phyloP scores from a whole-genome alignment of 2,329 filamentous ascomycete genomes.

The Lachnellula cervina region DNA sequence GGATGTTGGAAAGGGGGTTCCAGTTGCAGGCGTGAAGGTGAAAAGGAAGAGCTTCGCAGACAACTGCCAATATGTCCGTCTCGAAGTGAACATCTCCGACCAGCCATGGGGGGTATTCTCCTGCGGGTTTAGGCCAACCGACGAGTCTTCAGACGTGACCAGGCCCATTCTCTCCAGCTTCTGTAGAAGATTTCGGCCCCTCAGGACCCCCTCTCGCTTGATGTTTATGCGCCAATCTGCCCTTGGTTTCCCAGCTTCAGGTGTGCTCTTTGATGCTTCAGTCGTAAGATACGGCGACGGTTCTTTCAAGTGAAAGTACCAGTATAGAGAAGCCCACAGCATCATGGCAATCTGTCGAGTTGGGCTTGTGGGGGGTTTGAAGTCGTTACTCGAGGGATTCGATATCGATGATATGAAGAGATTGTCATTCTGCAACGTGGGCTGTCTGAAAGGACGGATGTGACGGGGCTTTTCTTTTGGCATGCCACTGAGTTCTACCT shows the following conservation, averaged over 20 bases:
- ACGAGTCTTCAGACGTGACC: slow-evolving; percentile 69
- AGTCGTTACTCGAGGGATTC: slow-evolving; percentile 73
- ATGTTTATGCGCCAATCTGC: slow-evolving; percentile 86
- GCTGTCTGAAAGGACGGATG: slow-evolving; percentile 63
- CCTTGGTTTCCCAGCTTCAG: slow-evolving; percentile 64
- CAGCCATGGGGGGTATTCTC: slow-evolving; percentile 62
- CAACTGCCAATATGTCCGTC: slow-evolving; percentile 85
- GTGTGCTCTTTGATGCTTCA: slow-evolving; percentile 59
- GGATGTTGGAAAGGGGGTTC: slow-evolving; percentile 43
- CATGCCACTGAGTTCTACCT: slow-evolving; percentile 28
- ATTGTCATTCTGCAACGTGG: slow-evolving; percentile 73
- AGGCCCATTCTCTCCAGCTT: slow-evolving; percentile 94
- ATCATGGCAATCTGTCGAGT: slow-evolving; percentile 93
- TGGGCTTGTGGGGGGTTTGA: slow-evolving; percentile 72
- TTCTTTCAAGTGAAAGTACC: slow-evolving; percentile 90
- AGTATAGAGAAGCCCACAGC: slow-evolving; percentile 90
- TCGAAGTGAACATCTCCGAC: slow-evolving; percentile 76
- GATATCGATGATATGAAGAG: slow-evolving; percentile 91
- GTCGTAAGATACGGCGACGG: slow-evolving; percentile 62
- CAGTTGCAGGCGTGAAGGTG: slow-evolving; percentile 58
- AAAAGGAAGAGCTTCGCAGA: slow-evolving; percentile 85
- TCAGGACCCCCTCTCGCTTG: slow-evolving; percentile 81
- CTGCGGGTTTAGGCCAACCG: slow-evolving; percentile 61
- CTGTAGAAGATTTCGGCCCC: slow-evolving; percentile 72
- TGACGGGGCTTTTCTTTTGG: slow-evolving; percentile 34